Conservation (phyloP, 306 rosid species). For the Rosa multiflora region DNA sequence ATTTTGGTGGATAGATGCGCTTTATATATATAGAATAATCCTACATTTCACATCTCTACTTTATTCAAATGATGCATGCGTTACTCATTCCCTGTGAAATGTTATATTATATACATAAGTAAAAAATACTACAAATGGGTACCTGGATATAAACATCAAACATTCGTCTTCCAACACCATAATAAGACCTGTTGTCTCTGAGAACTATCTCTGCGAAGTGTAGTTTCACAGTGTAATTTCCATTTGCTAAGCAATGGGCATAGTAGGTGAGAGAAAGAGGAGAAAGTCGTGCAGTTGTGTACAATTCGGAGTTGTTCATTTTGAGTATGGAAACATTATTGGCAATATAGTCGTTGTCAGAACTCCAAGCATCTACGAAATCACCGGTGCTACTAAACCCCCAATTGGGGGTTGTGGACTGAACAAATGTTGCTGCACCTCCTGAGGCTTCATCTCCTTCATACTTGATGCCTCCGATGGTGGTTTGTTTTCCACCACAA, state of each 20-base stretch:
- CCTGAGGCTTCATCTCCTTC: constrained; percentile 43
- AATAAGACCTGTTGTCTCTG: constrained; percentile 46
- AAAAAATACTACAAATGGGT: constrained; percentile 10
- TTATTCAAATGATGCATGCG: neutral
- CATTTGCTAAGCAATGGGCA: constrained; percentile 63
- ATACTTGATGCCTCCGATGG: constrained; percentile 34
- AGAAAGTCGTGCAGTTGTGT: constrained; percentile 47
- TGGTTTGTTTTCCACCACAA: constrained; percentile 57
- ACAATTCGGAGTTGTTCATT: constrained; percentile 38
- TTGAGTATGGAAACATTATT: constrained; percentile 25
- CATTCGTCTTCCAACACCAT: constrained; percentile 52
- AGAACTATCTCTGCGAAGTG: constrained; percentile 58
- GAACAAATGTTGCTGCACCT: constrained; percentile 45
- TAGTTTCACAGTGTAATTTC: constrained; percentile 53
- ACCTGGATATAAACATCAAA: constrained; percentile 70
- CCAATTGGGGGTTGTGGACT: constrained; percentile 26
- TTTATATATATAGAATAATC: neutral
- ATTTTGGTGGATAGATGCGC: too few species aligned
- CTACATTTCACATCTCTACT: neutral
- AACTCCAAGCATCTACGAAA: constrained; percentile 36
- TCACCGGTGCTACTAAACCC: constrained; percentile 59
- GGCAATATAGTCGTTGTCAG: constrained; percentile 27
- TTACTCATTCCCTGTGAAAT: neutral
- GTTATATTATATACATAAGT: neutral
- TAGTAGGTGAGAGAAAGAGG: constrained; percentile 57